Evolutionary conservation across 2,329 filamentous ascomycete species (phyloP), one percentile per base, ranked within the genome.

Genomic region (Aspergillus oerlinghausenensis): DNA sequence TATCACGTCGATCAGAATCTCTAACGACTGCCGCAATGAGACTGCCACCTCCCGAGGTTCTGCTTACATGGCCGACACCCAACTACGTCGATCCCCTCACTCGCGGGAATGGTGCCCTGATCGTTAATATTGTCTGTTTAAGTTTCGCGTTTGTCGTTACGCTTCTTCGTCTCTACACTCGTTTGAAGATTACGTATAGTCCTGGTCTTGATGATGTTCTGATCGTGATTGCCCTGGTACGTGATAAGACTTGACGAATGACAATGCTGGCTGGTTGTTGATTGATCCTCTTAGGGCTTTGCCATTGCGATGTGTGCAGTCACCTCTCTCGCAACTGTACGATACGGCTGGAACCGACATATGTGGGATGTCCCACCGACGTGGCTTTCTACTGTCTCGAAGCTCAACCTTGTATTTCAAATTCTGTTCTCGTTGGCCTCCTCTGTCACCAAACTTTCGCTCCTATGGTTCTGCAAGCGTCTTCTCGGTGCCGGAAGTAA

Each of bases 171-270:
- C 67, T 82, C 48, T 82, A 76, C 66, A 78, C 79, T 17, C 73
- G 80, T 17, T 28, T 79, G 1, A 62, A 65, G 11, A 71, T 82
- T 26, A 76, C 76, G 10, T 76, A 71, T 59, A 80, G 75, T 21
- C 69, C 75, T 28, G 80, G 79, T 14, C 23, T 77, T 5, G 80
- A 82, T 57, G 80, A 82, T 62, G 57, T 73, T 19, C 63, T 82
- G 10, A 77, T 81, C 50, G 62, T 77, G 38, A 47, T 76, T 38
- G 75, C 76, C 9, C 70, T 80, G 62, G 59, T 79, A 62, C 23
- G 64, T 60, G 14, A 17, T 38, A 4, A 25, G 7, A 43, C 17
- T 14, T 6, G 21, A 26, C 10, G 19, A 40, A 14, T 17, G 7
- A n/a, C 26, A 40, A 10, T 50, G n/a, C 19, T 61, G 60, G 51